These are phyloP conservation scores for Ilyonectria sp. DNA, from an alignment of 2,329 filamentous ascomycete species.

Conservation along the genomic window DNA sequence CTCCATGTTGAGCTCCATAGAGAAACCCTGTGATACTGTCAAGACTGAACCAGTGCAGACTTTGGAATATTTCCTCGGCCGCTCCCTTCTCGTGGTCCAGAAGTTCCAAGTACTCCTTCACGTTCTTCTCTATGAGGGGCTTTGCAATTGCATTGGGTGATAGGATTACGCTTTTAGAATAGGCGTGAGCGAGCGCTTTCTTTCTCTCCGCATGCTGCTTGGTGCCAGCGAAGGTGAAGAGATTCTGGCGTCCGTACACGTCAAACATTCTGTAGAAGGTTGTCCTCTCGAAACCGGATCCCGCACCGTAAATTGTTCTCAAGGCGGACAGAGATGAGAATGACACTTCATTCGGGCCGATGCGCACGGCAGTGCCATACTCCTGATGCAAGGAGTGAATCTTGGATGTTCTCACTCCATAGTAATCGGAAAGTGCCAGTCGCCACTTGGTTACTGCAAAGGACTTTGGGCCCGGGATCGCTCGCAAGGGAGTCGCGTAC, in stretches of 20 bases:
- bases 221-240: constrained; percentile 65
- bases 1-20: constrained; percentile 61
- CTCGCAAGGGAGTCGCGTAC: constrained; percentile 32
- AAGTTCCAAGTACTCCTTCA: constrained; percentile 56
- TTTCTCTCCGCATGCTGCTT: constrained; percentile 65
- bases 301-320: constrained; percentile 68
- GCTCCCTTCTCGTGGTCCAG: constrained; percentile 53
- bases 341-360: constrained; percentile 63
- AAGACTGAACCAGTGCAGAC: constrained; percentile 67
- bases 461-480: constrained; percentile 56
- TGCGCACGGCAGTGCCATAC: constrained; percentile 64
- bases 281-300: constrained; percentile 65
- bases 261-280: constrained; percentile 71
- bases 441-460: constrained; percentile 62
- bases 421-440: constrained; percentile 61
- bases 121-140: constrained; percentile 40
- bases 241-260: constrained; percentile 64
- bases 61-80: constrained; percentile 62
- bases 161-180: constrained; percentile 64
- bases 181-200: constrained; percentile 66
- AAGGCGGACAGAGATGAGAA: constrained; percentile 60
- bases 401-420: constrained; percentile 57
- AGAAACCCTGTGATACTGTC: constrained; percentile 68
- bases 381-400: constrained; percentile 60
- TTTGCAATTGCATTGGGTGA: constrained; percentile 27